A percentile compares a stretch with the other conserved stretches of the same genome.
Evolutionary conservation across 805 yeast genomes (phyloP).

Genomic region (Monosporozyma solicola): DNA sequence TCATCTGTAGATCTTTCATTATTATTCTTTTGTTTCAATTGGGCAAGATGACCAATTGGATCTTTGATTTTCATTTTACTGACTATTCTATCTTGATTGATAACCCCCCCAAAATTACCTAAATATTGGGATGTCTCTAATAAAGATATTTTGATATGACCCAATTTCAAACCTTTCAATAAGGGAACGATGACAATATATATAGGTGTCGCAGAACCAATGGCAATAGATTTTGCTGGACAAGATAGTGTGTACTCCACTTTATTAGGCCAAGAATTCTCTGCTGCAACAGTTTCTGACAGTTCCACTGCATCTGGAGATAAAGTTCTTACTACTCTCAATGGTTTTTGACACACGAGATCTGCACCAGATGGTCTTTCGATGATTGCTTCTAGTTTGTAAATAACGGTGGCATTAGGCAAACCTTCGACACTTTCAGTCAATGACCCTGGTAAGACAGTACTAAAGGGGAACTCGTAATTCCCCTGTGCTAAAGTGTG

Average conservation of each 20-base stretch:
- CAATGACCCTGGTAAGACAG: constrained; percentile 72
- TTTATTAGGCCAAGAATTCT: constrained; percentile 92
- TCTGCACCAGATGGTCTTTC: constrained; percentile 75
- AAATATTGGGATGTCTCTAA: constrained; percentile 60
- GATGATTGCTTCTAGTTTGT: constrained; percentile 66
- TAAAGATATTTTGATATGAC: constrained; percentile 57
- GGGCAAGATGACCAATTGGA: constrained; percentile 21
- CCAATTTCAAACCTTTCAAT: constrained; percentile 69
- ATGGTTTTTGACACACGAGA: constrained; percentile 57
- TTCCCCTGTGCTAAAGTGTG: constrained; percentile 60
- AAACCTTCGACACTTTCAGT: constrained; percentile 88
- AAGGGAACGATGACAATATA: constrained; percentile 69
- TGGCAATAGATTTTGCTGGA: constrained; percentile 83
- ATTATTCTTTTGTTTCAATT: constrained; percentile 19
- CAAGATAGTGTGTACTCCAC: constrained; percentile 83
- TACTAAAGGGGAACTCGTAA: constrained; percentile 83
- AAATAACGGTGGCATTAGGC: constrained; percentile 66
- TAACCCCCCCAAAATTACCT: constrained; percentile 51
- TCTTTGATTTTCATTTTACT: constrained; percentile 41
- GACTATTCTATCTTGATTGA: constrained; percentile 54
- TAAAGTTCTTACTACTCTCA: constrained; percentile 77
- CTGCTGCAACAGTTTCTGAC: constrained; percentile 88
- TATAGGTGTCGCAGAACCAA: constrained; percentile 72
- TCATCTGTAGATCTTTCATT: constrained; percentile 10
- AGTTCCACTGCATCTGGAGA: constrained; percentile 82